These are phyloP conservation scores for Flammula alnicola DNA, from an alignment of 1,284 basidiomycete species.

Conservation along the genomic window DNA sequence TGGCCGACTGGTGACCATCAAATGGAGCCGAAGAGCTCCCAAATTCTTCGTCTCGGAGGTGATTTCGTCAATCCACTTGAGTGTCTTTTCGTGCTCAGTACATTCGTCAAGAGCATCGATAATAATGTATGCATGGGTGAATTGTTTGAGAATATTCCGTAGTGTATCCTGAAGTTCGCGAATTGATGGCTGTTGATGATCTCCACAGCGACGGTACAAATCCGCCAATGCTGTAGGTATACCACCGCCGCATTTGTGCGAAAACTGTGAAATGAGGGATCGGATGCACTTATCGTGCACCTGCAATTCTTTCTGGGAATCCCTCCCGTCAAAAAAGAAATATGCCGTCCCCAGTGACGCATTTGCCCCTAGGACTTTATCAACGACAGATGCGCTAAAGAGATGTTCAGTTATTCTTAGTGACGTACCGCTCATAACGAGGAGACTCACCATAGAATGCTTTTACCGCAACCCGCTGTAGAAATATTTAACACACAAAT, in stretches of 20 bases:
- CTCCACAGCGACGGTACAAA: not conserved
- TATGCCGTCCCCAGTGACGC: not conserved
- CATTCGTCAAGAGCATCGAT: slow-evolving; percentile 16
- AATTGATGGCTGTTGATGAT: not conserved
- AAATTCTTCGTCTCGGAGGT: not conserved
- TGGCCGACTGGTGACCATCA: not conserved
- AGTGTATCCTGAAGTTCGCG: not conserved
- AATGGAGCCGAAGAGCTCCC: no score
- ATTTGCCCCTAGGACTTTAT: not conserved
- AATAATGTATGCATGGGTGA: not conserved
- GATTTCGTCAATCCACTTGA: not conserved
- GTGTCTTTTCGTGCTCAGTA: not conserved
- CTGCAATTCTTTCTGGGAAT: slow-evolving; percentile 7
- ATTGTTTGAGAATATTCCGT: not conserved
- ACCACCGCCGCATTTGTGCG: not conserved
- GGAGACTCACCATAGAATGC: not conserved
- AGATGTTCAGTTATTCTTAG: not conserved
- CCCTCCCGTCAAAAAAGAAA: slow-evolving; percentile 14
- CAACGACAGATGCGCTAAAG: not conserved
- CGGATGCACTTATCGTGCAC: slow-evolving; percentile 10
- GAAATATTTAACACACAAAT: not conserved
- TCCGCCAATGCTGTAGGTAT: not conserved
- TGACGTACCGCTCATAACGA: no score
- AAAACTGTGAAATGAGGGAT: slow-evolving; percentile 9
- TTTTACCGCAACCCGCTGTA: not conserved